Percentiles rank a stretch among this genome's conserved stretches.
Evolutionary conservation across 768 basidiomycete species (phyloP).

Genomic region (Amanita molliuscula): DNA sequence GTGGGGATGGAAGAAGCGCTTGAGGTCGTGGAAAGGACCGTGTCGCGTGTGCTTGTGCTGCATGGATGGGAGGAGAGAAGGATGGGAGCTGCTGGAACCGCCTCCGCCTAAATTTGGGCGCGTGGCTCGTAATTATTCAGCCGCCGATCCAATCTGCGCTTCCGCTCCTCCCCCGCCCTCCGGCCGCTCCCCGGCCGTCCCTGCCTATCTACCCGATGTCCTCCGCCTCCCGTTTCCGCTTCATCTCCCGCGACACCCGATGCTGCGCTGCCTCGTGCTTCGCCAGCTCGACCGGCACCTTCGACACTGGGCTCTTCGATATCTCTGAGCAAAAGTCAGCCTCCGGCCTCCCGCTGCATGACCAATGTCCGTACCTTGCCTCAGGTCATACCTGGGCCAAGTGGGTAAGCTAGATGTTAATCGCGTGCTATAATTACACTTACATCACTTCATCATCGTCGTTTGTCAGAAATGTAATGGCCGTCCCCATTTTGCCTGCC

Average conservation of each 20-base stretch:
- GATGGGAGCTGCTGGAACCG: constrained; percentile 1
- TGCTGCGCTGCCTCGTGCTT: constrained; percentile 90
- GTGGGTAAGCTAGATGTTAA: constrained; percentile 7
- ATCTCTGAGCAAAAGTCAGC: constrained; percentile 47
- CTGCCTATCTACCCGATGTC: not conserved
- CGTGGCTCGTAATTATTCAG: not conserved
- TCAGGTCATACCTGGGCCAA: constrained; percentile 78
- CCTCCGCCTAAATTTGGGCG: not conserved
- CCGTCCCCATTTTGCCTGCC: constrained; percentile 87
- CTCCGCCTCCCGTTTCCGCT: constrained; percentile 81
- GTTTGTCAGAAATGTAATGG: constrained; percentile 94
- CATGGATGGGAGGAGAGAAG: constrained; percentile 12
- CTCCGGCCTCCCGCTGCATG: not conserved
- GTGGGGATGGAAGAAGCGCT: constrained; percentile 91
- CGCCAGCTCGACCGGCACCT: constrained; percentile 79
- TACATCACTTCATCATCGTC: constrained; percentile 97
- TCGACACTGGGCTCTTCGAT: constrained; percentile 87
- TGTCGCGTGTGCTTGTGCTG: constrained; percentile 26
- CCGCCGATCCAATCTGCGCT: constrained; percentile 10
- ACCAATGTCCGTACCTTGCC: constrained; percentile 52
- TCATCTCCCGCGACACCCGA: constrained; percentile 89
- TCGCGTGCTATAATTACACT: constrained; percentile 22
- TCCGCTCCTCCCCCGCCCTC: constrained; percentile 10
- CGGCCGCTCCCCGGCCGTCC: not conserved
- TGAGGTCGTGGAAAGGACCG: constrained; percentile 85